Percentiles rank a stretch among this genome's conserved stretches.
These are phyloP conservation scores for Saprolegnia diclina DNA, from an alignment of 352 stramenopile species.

Conservation along the genomic window DNA sequence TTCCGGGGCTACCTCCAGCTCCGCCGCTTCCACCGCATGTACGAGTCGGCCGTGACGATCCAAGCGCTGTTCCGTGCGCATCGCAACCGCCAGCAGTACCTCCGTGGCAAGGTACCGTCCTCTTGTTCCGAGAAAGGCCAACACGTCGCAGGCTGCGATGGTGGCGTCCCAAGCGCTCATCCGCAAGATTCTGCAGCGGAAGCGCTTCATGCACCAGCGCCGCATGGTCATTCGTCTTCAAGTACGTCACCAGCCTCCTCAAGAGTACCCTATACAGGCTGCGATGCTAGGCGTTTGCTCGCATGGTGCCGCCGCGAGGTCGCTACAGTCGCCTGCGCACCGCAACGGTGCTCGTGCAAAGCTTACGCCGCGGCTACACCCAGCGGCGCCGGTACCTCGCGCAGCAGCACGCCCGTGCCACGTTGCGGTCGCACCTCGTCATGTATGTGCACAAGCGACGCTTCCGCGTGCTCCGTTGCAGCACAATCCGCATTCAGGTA, in stretches of 20 bases:
- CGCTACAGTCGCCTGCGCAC: neutral
- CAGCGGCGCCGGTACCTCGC: neutral
- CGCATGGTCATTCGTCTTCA: slow-evolving; percentile 58
- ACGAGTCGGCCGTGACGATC: slow-evolving; percentile 11
- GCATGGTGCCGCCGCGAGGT: slow-evolving; percentile 32
- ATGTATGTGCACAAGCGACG: slow-evolving; percentile 12
- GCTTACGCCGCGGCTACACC: neutral
- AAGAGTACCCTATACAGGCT: neutral
- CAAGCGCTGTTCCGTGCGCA: slow-evolving; percentile 20
- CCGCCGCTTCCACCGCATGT: slow-evolving; percentile 4
- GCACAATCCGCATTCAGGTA: slow-evolving; percentile 17
- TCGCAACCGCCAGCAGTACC: slow-evolving; percentile 12
- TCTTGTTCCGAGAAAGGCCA: neutral
- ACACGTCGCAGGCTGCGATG: slow-evolving; percentile 34
- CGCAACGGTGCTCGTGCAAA: neutral
- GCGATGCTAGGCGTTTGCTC: slow-evolving; percentile 34
- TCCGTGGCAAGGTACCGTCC: slow-evolving; percentile 15
- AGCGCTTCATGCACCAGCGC: slow-evolving; percentile 62
- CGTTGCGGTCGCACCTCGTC: neutral
- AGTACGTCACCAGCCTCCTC: neutral
- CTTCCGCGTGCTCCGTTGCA: neutral
- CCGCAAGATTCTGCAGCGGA: slow-evolving; percentile 57
- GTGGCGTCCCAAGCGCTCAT: slow-evolving; percentile 63
- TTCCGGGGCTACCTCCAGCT: slow-evolving; percentile 10
- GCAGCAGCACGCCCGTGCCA: neutral